Evolutionary conservation across 768 basidiomycete species (phyloP).

Genomic region (Boletus reticulatus): DNA sequence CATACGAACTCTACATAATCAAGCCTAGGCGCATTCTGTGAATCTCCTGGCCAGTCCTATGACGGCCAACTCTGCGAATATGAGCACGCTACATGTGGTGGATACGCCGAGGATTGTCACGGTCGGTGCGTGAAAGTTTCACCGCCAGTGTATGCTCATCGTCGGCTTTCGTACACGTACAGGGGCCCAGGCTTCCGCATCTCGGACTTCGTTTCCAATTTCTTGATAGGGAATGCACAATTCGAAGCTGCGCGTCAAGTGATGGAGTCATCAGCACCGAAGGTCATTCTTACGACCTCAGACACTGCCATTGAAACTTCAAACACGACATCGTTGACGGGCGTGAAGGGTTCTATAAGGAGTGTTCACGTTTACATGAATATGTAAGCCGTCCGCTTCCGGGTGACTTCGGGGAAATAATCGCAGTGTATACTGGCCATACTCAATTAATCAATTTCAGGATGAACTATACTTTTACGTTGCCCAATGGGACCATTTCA

Average conservation of each 20-base stretch:
- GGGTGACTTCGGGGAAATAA: not conserved
- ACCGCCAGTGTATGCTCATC: not conserved
- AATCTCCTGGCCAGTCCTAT: slow-evolving; percentile 66
- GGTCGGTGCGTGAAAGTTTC: slow-evolving; percentile 48
- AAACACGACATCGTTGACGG: slow-evolving; percentile 31
- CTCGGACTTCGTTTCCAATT: slow-evolving; percentile 75
- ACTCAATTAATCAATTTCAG: slow-evolving; percentile 29
- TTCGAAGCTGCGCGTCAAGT: slow-evolving; percentile 65
- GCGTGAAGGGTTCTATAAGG: slow-evolving; percentile 59
- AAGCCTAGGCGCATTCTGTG: slow-evolving; percentile 70
- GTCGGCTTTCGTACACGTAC: not conserved
- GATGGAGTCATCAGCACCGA: slow-evolving; percentile 42
- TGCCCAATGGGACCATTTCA: slow-evolving; percentile 64
- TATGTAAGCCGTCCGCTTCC: slow-evolving; percentile 48
- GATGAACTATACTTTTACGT: slow-evolving; percentile 60
- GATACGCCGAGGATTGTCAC: slow-evolving; percentile 62
- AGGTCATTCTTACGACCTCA: slow-evolving; percentile 13
- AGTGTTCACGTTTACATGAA: slow-evolving; percentile 69
- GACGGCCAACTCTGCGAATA: slow-evolving; percentile 70
- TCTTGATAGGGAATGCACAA: slow-evolving; percentile 67
- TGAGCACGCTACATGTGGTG: slow-evolving; percentile 74
- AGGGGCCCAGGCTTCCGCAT: slow-evolving; percentile 75
- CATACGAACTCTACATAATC: not conserved
- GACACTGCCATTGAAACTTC: slow-evolving; percentile 19
- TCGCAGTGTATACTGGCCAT: not conserved